phyloP scores from a whole-genome alignment of 2,329 filamentous ascomycete genomes.

The Scedosporium dehoogii region DNA sequence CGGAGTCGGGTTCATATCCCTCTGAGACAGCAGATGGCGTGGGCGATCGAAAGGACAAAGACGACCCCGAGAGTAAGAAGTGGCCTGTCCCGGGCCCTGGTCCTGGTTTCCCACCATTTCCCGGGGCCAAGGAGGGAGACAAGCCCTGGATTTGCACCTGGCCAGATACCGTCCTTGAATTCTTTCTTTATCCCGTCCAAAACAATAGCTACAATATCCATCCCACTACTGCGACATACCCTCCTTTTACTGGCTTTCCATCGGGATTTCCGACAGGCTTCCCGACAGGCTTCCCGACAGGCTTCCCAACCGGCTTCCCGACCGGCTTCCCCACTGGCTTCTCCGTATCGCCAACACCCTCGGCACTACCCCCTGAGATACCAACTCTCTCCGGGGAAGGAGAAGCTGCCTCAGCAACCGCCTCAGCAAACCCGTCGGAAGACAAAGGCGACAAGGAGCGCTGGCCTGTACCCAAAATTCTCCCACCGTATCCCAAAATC shows the following conservation, averaged over 20 bases:
- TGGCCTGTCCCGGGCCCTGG: conserved; percentile 15
- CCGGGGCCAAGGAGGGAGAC: conserved; percentile 33
- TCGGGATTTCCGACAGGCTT: conserved; percentile 5
- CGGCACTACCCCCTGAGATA: neutral
- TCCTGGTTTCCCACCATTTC: conserved; percentile 9
- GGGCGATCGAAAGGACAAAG: neutral
- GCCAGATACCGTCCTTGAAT: conserved; percentile 43
- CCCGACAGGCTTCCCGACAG: conserved; percentile 7
- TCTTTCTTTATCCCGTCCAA: conserved; percentile 47
- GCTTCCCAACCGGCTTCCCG: neutral
- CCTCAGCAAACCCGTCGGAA: conserved; percentile 6
- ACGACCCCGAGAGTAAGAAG: conserved; percentile 25
- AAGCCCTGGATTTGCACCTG: conserved; percentile 50
- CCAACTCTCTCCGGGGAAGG: neutral
- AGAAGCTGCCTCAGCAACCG: conserved; percentile 6
- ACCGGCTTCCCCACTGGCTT: neutral
- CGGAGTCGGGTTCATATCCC: neutral
- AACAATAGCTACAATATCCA: conserved; percentile 28
- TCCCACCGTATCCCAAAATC: conserved; percentile 35
- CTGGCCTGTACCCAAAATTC: conserved; percentile 9
- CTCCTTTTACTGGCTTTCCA: conserved; percentile 5
- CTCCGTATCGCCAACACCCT: neutral
- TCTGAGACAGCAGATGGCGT: neutral
- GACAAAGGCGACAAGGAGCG: conserved; percentile 4
- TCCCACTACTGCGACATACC: neutral